These are phyloP conservation scores for Pseudogymnoascus sp. DNA, from an alignment of 2,329 filamentous ascomycete genomes.

Conservation along the genomic window DNA sequence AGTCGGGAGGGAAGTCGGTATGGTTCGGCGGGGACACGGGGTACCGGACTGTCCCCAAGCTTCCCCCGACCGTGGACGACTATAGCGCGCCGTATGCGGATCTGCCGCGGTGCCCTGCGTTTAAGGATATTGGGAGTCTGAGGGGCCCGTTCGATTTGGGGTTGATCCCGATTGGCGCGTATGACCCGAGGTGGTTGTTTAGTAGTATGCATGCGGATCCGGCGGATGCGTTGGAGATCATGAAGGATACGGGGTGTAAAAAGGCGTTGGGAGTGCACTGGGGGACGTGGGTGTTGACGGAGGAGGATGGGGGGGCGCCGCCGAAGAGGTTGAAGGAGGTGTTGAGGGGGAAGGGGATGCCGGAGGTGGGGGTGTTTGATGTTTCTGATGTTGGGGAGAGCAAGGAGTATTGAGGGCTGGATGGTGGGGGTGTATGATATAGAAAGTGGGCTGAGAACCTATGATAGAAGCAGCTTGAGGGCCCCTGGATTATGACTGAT, in stretches of 20 bases:
- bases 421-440: background rate
- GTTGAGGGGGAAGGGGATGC: conserved; percentile 55
- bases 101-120: conserved; percentile 71
- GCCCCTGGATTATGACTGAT: too few relatives aligned
- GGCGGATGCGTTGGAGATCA: conserved; percentile 82
- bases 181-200: conserved; percentile 64
- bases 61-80: conserved; percentile 58
- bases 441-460: background rate
- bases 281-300: conserved; percentile 76
- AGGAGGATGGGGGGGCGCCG: conserved; percentile 79
- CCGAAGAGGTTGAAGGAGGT: conserved; percentile 65
- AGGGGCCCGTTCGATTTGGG: conserved; percentile 86
- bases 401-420: conserved; percentile 52
- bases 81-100: conserved; percentile 58
- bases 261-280: conserved; percentile 83
- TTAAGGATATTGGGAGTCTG: conserved; percentile 70
- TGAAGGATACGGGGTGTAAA: conserved; percentile 70
- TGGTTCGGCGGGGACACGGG: conserved; percentile 90
- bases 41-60: conserved; percentile 66
- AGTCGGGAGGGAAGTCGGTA: conserved; percentile 65
- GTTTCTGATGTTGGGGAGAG: conserved; percentile 79
- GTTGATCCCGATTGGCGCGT: conserved; percentile 88
- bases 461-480: too few relatives aligned
- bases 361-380: conserved; percentile 69
- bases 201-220: conserved; percentile 80